phyloP scores from a whole-genome alignment of 345 rosid species.

The Bretschneidera sinensis region DNA sequence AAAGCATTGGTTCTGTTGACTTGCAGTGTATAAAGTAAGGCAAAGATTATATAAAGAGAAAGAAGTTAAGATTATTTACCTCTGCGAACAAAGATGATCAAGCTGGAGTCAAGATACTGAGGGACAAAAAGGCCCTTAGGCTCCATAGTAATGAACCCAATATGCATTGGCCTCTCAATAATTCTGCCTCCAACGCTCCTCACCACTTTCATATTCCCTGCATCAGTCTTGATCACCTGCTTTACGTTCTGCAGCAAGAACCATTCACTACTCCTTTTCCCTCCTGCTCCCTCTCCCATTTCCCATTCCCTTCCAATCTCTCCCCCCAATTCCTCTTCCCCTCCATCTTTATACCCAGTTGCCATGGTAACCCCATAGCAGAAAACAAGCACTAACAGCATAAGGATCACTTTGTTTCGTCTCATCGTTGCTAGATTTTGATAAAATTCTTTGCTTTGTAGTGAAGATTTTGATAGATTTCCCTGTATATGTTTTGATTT shows the following conservation, averaged over 20 bases:
- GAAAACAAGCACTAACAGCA: slow-evolving; percentile 31
- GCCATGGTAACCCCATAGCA: slow-evolving; percentile 32
- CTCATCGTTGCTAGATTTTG: slow-evolving; percentile 14
- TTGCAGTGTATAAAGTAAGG: too few species aligned
- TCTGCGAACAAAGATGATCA: slow-evolving; percentile 64
- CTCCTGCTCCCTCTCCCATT: background rate
- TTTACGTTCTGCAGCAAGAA: slow-evolving; percentile 56
- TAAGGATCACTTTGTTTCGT: slow-evolving; percentile 21
- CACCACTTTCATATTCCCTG: slow-evolving; percentile 66
- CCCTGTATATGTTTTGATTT: background rate
- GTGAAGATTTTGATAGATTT: background rate
- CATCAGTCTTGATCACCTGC: slow-evolving; percentile 65
- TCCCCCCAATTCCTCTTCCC: slow-evolving; percentile 18
- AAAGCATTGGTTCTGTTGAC: background rate
- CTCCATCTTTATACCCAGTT: slow-evolving; percentile 26
- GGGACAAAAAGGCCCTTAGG: slow-evolving; percentile 75
- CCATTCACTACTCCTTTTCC: slow-evolving; percentile 13
- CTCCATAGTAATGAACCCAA: slow-evolving; percentile 86
- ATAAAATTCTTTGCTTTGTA: background rate
- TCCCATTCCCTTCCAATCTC: slow-evolving; percentile 13
- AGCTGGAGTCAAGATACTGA: slow-evolving; percentile 69
- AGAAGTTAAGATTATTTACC: slow-evolving; percentile 24
- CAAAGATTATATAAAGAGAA: background rate
- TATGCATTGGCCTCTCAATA: slow-evolving; percentile 54
- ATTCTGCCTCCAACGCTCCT: slow-evolving; percentile 39